Evolutionary conservation across 164 flowering plant species (phyloP).

Genomic region (Macadamia integrifolia): DNA sequence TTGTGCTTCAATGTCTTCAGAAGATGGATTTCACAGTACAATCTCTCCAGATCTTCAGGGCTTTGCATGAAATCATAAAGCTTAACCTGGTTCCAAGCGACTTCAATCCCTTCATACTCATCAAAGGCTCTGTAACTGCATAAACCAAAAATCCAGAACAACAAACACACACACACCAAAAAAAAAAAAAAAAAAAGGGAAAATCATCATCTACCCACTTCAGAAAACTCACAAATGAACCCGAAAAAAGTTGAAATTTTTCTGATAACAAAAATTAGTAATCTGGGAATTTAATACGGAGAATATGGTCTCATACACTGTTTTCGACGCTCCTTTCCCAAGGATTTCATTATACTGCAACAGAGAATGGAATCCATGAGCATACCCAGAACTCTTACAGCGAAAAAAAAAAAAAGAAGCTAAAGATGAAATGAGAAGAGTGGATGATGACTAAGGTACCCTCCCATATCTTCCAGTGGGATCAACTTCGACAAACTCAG

Average conservation of each 20-base stretch:
- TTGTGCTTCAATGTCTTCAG: conserved; percentile 85
- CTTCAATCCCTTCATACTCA: conserved; percentile 96
- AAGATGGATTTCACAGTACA: conserved; percentile 88
- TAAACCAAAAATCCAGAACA: conserved; percentile 18
- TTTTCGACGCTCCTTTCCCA: conserved; percentile 95
- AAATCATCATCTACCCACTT: not conserved
- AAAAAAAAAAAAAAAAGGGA: conserved; percentile 1
- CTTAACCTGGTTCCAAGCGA: conserved; percentile 98
- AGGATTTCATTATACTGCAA: conserved; percentile 85
- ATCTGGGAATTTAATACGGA: not conserved
- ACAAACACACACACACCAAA: not conserved
- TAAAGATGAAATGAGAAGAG: not conserved
- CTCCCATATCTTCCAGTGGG: conserved; percentile 99
- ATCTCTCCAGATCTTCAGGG: conserved; percentile 85
- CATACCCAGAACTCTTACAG: not conserved
- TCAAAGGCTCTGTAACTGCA: conserved; percentile 89
- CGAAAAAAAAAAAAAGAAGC: not conserved
- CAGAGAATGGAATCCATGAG: conserved; percentile 2
- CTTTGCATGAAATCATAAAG: conserved; percentile 70
- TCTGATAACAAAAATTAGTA: not conserved
- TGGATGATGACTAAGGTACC: conserved; percentile 23
- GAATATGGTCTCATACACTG: conserved; percentile 56
- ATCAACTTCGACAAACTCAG: conserved; percentile 89
- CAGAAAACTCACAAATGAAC: not conserved
- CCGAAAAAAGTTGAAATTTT: conserved; percentile 5